Percentiles rank a stretch among this genome's conserved stretches.
phyloP scores from a whole-genome alignment of 2,329 filamentous ascomycete species.

The Hypoxylon sp. region DNA sequence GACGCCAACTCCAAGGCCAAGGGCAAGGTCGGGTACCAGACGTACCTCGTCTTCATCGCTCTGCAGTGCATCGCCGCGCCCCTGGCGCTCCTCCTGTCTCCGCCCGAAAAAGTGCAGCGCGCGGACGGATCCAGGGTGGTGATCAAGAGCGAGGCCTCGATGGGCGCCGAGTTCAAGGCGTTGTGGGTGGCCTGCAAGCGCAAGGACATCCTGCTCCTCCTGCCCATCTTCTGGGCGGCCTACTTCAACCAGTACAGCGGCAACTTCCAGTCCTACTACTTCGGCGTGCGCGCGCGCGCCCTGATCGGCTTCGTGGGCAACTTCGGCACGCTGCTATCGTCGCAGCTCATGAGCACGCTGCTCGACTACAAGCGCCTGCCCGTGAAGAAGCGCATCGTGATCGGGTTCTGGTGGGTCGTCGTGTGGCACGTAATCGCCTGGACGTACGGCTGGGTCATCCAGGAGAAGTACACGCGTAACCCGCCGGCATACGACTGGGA shows the following conservation, averaged over 20 bases:
- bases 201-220: constrained; percentile 75
- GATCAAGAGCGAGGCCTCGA: constrained; percentile 71
- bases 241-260: constrained; percentile 59
- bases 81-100: constrained; percentile 71
- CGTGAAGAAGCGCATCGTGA: constrained; percentile 58
- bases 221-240: constrained; percentile 80
- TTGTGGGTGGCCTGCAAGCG: constrained; percentile 75
- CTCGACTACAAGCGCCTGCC: constrained; percentile 39
- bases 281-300: constrained; percentile 75
- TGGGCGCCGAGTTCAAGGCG: constrained; percentile 68
- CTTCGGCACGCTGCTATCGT: constrained; percentile 72
- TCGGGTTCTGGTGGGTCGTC: constrained; percentile 61
- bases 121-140: constrained; percentile 73
- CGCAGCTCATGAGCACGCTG: constrained; percentile 64
- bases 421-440: constrained; percentile 61
- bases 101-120: constrained; percentile 72
- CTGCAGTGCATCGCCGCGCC: constrained; percentile 75
- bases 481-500: constrained; percentile 74
- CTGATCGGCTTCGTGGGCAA: constrained; percentile 78
- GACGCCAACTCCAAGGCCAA: constrained; percentile 59
- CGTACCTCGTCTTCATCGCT: constrained; percentile 78
- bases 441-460: constrained; percentile 66
- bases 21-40: constrained; percentile 74
- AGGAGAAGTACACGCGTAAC: constrained; percentile 64
- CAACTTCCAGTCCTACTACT: constrained; percentile 72